phyloP scores from a whole-genome alignment of 2,329 filamentous ascomycete genomes.

The Fusarium udum region DNA sequence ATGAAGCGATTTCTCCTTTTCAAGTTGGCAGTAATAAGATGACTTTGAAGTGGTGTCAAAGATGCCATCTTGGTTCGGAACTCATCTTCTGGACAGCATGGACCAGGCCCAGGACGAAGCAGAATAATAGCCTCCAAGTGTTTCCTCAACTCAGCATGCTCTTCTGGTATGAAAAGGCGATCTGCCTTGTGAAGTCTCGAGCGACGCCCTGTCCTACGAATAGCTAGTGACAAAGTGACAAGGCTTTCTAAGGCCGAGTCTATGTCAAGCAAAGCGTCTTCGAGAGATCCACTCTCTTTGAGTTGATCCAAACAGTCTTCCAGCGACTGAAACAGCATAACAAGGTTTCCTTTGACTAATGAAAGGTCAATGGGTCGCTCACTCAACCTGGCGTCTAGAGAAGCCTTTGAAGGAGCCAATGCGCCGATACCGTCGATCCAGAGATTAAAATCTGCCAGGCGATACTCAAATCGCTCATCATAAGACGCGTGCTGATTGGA shows the following conservation, averaged over 20 bases:
- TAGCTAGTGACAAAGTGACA: background rate
- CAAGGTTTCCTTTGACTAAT: background rate
- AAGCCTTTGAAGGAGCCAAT: background rate
- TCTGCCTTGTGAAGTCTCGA: background rate
- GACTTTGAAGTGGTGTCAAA: background rate
- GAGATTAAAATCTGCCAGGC: background rate
- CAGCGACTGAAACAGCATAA: rapidly evolving
- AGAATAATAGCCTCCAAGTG: rapidly evolving
- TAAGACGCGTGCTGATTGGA: background rate
- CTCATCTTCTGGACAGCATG: rapidly evolving
- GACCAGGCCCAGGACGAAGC: background rate
- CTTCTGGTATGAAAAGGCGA: background rate
- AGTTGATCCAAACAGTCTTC: background rate
- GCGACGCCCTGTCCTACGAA: background rate
- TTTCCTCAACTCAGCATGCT: background rate
- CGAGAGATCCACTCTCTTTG: rapidly evolving
- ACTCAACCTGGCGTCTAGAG: background rate
- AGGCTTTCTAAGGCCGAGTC: background rate
- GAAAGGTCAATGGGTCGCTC: background rate
- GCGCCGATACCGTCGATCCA: background rate
- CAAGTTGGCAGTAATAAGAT: background rate
- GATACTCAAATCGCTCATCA: background rate
- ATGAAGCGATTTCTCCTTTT: background rate
- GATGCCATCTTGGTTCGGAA: rapidly evolving
- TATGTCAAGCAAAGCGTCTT: background rate